Conservation (phyloP, 257 asterid species). For the Mentha longifolia region DNA sequence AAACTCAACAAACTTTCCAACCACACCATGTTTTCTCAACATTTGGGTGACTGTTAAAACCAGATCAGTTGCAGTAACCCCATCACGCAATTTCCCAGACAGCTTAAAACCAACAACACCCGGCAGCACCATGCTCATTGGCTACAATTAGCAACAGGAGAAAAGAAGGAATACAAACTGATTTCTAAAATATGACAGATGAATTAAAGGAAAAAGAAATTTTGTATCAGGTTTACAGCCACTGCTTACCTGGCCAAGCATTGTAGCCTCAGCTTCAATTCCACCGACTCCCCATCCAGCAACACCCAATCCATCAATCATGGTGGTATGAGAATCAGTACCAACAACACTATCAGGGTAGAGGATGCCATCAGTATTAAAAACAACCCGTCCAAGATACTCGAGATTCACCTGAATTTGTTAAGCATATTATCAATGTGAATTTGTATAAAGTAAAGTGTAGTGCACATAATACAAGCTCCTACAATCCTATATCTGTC, state of each 20-base stretch:
- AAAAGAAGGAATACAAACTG: slow-evolving; percentile 4
- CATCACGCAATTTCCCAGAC: slow-evolving; percentile 70
- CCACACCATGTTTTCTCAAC: slow-evolving; percentile 90
- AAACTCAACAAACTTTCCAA: slow-evolving; percentile 88
- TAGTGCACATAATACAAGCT: slow-evolving; percentile 9
- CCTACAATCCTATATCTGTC: background rate
- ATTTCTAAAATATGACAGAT: background rate
- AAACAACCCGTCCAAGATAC: slow-evolving; percentile 93
- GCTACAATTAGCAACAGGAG: slow-evolving; percentile 46
- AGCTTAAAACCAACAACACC: slow-evolving; percentile 91
- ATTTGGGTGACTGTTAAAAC: slow-evolving; percentile 92
- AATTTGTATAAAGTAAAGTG: slow-evolving; percentile 2
- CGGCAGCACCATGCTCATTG: slow-evolving; percentile 97
- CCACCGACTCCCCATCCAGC: slow-evolving; percentile 99
- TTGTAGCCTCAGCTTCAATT: slow-evolving; percentile 94
- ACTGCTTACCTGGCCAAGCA: slow-evolving; percentile 87
- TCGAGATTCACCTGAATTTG: slow-evolving; percentile 80
- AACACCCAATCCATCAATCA: slow-evolving; percentile 93
- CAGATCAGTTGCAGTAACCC: slow-evolving; percentile 95
- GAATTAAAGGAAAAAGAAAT: background rate
- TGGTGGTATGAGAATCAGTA: slow-evolving; percentile 93
- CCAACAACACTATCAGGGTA: slow-evolving; percentile 97
- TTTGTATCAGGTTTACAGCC: background rate
- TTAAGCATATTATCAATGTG: slow-evolving; percentile 3
- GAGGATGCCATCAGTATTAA: slow-evolving; percentile 74